A percentile compares a stretch with the other conserved stretches of the same genome.
These are phyloP conservation scores for Ormosia semicastrata DNA, from an alignment of 306 rosid genomes.

Conservation along the genomic window DNA sequence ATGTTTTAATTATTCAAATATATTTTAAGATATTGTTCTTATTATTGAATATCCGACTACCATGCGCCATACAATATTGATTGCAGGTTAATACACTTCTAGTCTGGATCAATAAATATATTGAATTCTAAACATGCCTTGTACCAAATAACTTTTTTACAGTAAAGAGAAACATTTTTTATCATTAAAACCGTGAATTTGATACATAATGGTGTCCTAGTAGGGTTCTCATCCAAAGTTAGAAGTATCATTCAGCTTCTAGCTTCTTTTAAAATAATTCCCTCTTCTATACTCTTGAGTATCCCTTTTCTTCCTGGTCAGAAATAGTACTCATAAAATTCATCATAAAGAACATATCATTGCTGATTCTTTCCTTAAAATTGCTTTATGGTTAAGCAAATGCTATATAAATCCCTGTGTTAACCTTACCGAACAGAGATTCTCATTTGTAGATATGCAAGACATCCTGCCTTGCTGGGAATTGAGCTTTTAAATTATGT, in stretches of 20 bases:
- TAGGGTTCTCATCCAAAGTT: neutral
- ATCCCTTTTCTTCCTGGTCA: neutral
- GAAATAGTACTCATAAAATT: neutral
- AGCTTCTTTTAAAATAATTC: neutral
- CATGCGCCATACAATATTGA: neutral
- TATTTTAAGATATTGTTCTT: constrained; percentile 11
- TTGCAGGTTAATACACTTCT: neutral
- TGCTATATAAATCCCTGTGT: neutral
- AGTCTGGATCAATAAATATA: neutral
- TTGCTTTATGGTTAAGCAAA: neutral
- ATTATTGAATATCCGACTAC: neutral
- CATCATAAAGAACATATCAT: neutral
- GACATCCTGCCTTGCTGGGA: constrained; percentile 72
- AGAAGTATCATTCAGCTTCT: neutral
- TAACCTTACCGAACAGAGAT: constrained; percentile 8
- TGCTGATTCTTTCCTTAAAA: neutral
- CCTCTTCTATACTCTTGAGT: neutral
- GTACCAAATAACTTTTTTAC: neutral
- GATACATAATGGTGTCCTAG: neutral
- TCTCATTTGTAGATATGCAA: constrained; percentile 66
- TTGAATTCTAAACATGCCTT: neutral
- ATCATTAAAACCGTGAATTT: neutral
- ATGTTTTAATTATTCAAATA: constrained; percentile 19
- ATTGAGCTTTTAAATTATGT: constrained; percentile 85
- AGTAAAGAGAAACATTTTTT: neutral